Evolutionary conservation across 1,284 basidiomycete genomes (phyloP).

Genomic region (Cystobasidiaceae sp.): DNA sequence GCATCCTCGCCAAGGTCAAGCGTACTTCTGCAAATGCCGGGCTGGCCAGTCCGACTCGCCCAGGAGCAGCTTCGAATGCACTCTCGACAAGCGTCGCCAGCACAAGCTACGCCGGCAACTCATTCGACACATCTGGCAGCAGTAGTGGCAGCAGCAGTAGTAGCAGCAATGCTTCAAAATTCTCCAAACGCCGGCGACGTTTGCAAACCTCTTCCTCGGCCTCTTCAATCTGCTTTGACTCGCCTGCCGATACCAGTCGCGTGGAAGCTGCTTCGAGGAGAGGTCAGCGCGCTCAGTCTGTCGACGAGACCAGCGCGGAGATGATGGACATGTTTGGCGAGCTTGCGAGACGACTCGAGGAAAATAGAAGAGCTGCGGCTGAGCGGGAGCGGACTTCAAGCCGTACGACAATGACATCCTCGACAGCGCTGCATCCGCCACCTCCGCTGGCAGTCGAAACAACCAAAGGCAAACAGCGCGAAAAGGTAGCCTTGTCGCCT

Average conservation of each 20-base stretch:
- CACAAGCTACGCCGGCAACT: background rate
- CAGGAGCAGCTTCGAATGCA: no score
- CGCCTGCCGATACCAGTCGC: constrained; percentile 14
- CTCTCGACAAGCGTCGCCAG: background rate
- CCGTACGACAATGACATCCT: no score
- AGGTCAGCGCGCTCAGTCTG: constrained; percentile 1
- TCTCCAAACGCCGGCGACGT: constrained; percentile 22
- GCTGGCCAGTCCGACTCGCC: constrained; percentile 20
- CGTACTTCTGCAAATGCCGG: constrained; percentile 17
- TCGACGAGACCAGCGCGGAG: constrained; percentile 6
- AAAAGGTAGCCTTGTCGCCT: constrained; percentile 3
- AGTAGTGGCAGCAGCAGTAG: no score
- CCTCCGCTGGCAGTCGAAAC: background rate
- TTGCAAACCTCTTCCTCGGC: constrained; percentile 3
- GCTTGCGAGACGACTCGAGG: constrained; percentile 5
- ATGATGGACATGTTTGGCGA: constrained; percentile 24
- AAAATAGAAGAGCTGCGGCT: constrained; percentile 6
- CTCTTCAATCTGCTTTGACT: background rate
- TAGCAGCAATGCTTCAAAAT: background rate
- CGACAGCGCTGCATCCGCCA: background rate
- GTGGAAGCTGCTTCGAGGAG: no score
- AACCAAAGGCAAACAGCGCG: constrained; percentile 11
- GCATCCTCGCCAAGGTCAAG: no score
- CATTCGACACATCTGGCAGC: background rate
- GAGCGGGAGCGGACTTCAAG: background rate